phyloP scores from a whole-genome alignment of 1,139 yeast genomes.

The Candida pseudoviswanathii region DNA sequence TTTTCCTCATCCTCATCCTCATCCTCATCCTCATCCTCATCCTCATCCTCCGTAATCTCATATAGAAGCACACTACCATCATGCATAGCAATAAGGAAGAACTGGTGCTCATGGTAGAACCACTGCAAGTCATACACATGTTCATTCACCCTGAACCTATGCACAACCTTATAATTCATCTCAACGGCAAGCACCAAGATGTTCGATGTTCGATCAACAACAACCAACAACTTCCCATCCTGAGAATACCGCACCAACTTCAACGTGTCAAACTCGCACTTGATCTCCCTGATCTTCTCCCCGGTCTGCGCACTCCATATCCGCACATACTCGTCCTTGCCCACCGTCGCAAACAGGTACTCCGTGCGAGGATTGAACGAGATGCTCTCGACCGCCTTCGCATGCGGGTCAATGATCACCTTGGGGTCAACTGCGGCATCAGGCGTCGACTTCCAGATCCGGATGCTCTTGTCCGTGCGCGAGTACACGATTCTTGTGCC shows the following conservation, averaged over 20 bases:
- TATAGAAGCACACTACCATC: conserved; percentile 37
- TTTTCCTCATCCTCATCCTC: background rate
- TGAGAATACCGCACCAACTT: conserved; percentile 48
- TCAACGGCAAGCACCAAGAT: conserved; percentile 29
- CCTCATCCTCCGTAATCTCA: conserved; percentile 17
- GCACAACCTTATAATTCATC: conserved; percentile 28
- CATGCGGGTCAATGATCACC: conserved; percentile 47
- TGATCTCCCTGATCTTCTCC: conserved; percentile 35
- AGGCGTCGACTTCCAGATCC: conserved; percentile 42
- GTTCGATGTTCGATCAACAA: conserved; percentile 43
- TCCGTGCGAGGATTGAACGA: conserved; percentile 64
- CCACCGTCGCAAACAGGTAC: conserved; percentile 58
- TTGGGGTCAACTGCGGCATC: conserved; percentile 36
- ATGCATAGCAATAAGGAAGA: conserved; percentile 41
- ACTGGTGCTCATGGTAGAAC: conserved; percentile 34
- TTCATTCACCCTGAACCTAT: conserved; percentile 24
- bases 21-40: background rate
- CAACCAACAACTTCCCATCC: conserved; percentile 57
- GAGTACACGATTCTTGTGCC: conserved; percentile 50
- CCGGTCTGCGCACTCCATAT: conserved; percentile 57
- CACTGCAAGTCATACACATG: conserved; percentile 42
- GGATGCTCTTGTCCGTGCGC: conserved; percentile 47
- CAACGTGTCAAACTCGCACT: conserved; percentile 20
- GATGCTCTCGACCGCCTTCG: conserved; percentile 48
- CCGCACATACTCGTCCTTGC: conserved; percentile 53